These are phyloP conservation scores for Phytophthora pseudosyringae DNA, from an alignment of 352 stramenopile species.

Conservation along the genomic window DNA sequence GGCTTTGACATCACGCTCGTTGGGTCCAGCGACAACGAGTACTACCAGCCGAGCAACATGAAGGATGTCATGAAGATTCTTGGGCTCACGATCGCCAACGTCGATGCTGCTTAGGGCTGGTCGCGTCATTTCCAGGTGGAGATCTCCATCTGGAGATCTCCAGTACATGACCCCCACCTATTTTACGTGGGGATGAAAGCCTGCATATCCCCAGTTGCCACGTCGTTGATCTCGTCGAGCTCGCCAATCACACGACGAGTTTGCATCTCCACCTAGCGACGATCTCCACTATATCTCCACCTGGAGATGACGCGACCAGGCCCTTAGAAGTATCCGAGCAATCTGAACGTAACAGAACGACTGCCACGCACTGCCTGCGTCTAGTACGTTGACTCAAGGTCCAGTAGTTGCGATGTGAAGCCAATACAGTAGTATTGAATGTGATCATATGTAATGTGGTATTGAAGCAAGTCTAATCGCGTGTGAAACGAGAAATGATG, in stretches of 20 bases:
- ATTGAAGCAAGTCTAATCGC: slow-evolving; percentile 27
- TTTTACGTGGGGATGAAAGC: too few relatives aligned
- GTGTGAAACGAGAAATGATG: slow-evolving; percentile 21
- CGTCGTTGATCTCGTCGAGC: too few relatives aligned
- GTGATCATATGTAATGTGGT: slow-evolving; percentile 22
- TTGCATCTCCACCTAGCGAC: too few relatives aligned
- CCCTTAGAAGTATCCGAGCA: slow-evolving; percentile 18
- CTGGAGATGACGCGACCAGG: too few relatives aligned
- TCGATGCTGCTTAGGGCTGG: too few relatives aligned
- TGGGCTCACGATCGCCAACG: slow-evolving; percentile 78
- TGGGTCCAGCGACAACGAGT: slow-evolving; percentile 93
- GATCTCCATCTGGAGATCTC: too few relatives aligned
- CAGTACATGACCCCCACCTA: too few relatives aligned
- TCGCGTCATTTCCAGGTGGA: too few relatives aligned
- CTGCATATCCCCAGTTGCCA: too few relatives aligned
- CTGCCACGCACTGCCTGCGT: background rate
- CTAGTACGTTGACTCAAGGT: too few relatives aligned
- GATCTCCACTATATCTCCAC: too few relatives aligned
- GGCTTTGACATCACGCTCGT: slow-evolving; percentile 82
- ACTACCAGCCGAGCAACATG: slow-evolving; percentile 89
- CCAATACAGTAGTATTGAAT: slow-evolving; percentile 24
- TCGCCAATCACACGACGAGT: too few relatives aligned
- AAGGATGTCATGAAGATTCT: slow-evolving; percentile 89
- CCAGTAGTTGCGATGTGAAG: slow-evolving; percentile 22
- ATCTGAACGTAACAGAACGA: background rate